These are phyloP conservation scores for Chlorella sp. DNA, from an alignment of 139 green algal genomes.

Conservation along the genomic window DNA sequence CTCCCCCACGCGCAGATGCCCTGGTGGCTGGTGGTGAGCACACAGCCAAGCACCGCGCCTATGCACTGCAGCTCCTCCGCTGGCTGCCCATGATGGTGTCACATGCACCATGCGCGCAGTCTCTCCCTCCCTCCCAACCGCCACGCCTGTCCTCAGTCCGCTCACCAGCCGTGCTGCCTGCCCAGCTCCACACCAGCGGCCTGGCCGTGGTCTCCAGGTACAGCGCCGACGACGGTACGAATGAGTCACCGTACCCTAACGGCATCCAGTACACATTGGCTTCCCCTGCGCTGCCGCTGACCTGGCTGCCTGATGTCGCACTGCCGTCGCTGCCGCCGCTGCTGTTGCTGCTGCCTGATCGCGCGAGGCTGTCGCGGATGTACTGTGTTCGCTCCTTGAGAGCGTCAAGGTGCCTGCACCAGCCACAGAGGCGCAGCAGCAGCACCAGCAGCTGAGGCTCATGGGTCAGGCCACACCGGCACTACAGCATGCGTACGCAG, in stretches of 20 bases:
- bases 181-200: neutral
- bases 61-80: neutral
- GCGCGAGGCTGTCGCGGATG: too few species aligned
- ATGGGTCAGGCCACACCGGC: too few species aligned
- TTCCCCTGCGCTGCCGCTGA: too few species aligned
- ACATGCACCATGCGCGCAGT: neutral
- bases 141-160: neutral
- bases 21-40: neutral
- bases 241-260: neutral
- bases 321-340: neutral
- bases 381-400: too few species aligned
- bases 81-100: neutral
- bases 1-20: neutral
- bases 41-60: neutral
- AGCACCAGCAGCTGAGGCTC: too few species aligned
- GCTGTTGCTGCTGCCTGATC: neutral
- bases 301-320: neutral
- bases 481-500: too few species aligned
- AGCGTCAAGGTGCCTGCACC: too few species aligned
- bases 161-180: neutral
- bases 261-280: neutral
- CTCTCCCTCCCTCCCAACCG: neutral
- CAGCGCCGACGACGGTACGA: neutral
- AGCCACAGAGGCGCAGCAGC: too few species aligned
- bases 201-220: neutral